Evolutionary conservation across 2,329 filamentous ascomycete species (phyloP).

Genomic region (Pseudogymnoascus sp.): DNA sequence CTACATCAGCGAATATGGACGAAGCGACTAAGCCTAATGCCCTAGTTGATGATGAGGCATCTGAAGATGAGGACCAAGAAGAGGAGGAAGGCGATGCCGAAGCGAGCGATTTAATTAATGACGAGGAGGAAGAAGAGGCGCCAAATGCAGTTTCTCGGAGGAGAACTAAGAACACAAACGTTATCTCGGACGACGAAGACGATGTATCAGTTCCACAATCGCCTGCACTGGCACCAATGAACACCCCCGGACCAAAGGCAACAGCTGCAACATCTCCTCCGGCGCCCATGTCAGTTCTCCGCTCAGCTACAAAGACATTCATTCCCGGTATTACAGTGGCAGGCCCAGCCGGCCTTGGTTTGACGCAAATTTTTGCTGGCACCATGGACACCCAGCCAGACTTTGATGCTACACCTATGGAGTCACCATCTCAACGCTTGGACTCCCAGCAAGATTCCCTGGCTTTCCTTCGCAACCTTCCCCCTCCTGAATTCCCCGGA

Average conservation of each 20-base stretch:
- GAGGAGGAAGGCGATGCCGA: conserved; percentile 23
- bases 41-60: conserved; percentile 27
- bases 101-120: conserved; percentile 22
- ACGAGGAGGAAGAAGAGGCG: conserved; percentile 24
- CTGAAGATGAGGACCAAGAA: conserved; percentile 32
- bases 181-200: conserved; percentile 27
- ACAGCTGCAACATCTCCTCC: conserved; percentile 32
- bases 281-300: conserved; percentile 54
- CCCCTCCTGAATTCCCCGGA: conserved; percentile 37
- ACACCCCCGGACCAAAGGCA: conserved; percentile 15
- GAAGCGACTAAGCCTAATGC: conserved; percentile 23
- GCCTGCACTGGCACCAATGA: conserved; percentile 15
- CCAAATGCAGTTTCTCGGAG: background rate
- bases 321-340: conserved; percentile 59
- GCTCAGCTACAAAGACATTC: conserved; percentile 59
- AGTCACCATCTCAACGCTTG: conserved; percentile 5
- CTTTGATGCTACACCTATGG: conserved; percentile 15
- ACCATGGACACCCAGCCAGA: conserved; percentile 63
- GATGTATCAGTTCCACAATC: conserved; percentile 14
- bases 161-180: background rate
- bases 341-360: conserved; percentile 56
- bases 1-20: conserved; percentile 22
- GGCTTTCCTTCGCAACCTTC: conserved; percentile 39
- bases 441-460: conserved; percentile 35
- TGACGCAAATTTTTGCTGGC: conserved; percentile 85